These are phyloP conservation scores for Amphicarpaea edgeworthii DNA, from an alignment of 306 rosid genomes.

Conservation along the genomic window DNA sequence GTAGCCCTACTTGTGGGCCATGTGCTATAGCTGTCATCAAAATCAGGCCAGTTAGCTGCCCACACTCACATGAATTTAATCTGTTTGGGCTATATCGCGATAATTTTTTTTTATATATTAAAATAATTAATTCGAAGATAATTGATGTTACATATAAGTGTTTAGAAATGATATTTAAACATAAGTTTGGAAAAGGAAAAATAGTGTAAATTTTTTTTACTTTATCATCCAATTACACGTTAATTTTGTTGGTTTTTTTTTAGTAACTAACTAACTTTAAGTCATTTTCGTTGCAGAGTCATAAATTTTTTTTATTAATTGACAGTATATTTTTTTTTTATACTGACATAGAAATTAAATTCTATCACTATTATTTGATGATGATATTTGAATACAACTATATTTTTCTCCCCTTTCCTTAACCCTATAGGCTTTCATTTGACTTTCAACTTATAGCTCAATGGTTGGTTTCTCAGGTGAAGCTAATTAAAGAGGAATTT, in stretches of 20 bases:
- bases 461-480: constrained; percentile 53
- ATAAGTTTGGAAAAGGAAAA: not conserved
- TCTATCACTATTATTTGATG: not conserved
- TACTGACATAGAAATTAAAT: too few species aligned
- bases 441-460: not conserved
- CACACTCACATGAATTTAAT: not conserved
- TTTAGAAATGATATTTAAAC: not conserved
- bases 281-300: too few species aligned
- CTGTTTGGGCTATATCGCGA: not conserved
- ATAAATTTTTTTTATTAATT: too few species aligned
- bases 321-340: too few species aligned
- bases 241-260: not conserved
- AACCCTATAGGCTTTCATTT: not conserved
- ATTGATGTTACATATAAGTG: not conserved
- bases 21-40: not conserved
- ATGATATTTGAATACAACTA: too few species aligned
- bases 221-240: too few species aligned
- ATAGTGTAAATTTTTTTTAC: not conserved
- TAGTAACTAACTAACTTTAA: too few species aligned
- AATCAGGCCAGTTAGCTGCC: not conserved
- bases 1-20: not conserved
- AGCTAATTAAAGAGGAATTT: constrained; percentile 69
- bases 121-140: not conserved
- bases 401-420: not conserved
- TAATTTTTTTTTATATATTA: not conserved